Conservation (phyloP, 257 asterid species). For the Plantago ovata region DNA sequence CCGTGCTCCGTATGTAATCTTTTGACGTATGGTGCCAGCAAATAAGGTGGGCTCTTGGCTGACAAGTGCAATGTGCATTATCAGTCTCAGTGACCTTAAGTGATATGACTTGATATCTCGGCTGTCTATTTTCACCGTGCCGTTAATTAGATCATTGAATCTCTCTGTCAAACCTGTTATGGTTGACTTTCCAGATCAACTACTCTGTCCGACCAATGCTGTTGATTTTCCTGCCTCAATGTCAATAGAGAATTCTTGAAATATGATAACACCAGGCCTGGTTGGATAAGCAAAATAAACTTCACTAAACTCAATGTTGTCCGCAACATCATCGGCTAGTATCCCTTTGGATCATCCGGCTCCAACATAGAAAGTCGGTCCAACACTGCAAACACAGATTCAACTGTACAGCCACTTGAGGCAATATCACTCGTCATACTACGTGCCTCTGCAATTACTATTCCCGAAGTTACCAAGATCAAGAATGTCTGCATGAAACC, state of each 20-base stretch:
- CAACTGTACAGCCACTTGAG: slow-evolving; percentile 44
- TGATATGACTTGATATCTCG: slow-evolving; percentile 42
- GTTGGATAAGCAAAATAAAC: slow-evolving; percentile 53
- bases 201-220: slow-evolving; percentile 63
- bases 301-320: slow-evolving; percentile 33
- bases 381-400: slow-evolving; percentile 48
- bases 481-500: slow-evolving; percentile 53
- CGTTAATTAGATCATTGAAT: slow-evolving; percentile 44
- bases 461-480: slow-evolving; percentile 60
- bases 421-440: slow-evolving; percentile 60
- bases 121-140: slow-evolving; percentile 43
- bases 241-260: slow-evolving; percentile 40
- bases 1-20: slow-evolving; percentile 42
- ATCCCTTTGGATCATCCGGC: slow-evolving; percentile 46
- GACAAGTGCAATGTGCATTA: slow-evolving; percentile 52
- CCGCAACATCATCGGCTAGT: slow-evolving; percentile 34
- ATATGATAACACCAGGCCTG: slow-evolving; percentile 38
- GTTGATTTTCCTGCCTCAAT: slow-evolving; percentile 57
- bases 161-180: slow-evolving; percentile 47
- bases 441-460: slow-evolving; percentile 60
- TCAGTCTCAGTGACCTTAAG: slow-evolving; percentile 36
- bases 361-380: slow-evolving; percentile 44
- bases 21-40: slow-evolving; percentile 45
- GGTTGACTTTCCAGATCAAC: slow-evolving; percentile 59
- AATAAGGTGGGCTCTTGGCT: slow-evolving; percentile 59